Base-by-base conservation (phyloP, 768 basidiomycete genomes). In the Obba rivulosa region DNA sequence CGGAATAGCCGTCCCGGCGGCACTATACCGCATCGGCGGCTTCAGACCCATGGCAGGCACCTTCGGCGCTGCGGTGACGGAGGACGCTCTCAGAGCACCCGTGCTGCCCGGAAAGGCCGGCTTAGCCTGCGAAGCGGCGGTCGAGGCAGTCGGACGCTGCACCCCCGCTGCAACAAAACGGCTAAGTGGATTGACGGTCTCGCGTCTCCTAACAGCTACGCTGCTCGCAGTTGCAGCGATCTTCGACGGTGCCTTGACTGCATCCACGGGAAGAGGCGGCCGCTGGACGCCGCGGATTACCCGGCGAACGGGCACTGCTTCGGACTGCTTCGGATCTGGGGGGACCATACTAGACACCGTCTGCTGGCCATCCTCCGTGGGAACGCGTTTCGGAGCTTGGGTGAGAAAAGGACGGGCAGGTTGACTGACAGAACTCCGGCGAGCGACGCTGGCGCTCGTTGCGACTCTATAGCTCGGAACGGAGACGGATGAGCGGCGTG, bases 251-350 rank as follows among this genome's bases (percentile, higher is more conserved):
- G 28, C 28, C 7, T 5, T 31, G 28, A 31, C 28, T 5, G 28
- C 28, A 8, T 48, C 44, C 36, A 54, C 42, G 17, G 57, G 57
- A 3, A 58, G 52, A 16, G 61, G 62, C n/a, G 64, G 62, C 4
- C 64, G 61, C 42, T 61, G 61, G 11, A 65, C 54, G 10, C 64
- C 64, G 9, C 51, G 53, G 34, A 64, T 52, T 14, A 51, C 39
- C 3, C 61, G 48, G 25, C 56, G 50, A 28, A 52, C n/a, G 14
- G 49, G 41, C 18, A 44, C 28, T n/a, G 41, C 41, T 9, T 22
- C 38, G 13, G 44, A 21, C n/a, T n/a, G n/a, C n/a, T n/a, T n/a
- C n/a, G 28, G 5, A 31, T 31, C 28, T 31, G 28, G 28, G 28
- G 28, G n/a, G n/a, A n/a, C 28, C 28, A 13, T 5, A 5, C 13